Base-by-base conservation (phyloP, 73 alveolate genomes). In the Tetrahymena thermophila region DNA sequence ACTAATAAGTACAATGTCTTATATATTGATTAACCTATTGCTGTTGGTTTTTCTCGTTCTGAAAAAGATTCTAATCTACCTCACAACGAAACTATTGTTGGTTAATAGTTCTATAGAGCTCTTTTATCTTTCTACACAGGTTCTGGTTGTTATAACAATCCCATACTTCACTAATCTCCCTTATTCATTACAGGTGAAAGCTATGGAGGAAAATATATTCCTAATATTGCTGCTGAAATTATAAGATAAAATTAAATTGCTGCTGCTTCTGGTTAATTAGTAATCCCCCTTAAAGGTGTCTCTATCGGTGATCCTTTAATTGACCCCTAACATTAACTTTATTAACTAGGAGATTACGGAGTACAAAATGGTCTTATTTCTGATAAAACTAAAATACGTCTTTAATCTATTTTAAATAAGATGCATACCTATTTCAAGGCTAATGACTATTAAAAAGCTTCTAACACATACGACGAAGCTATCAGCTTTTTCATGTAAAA, bases 201-300 rank as follows among this genome's bases (percentile, higher is more conserved):
- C 85, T 97, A 97, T 83, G 97, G 97, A 35, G 98, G 98, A 25
- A 96, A 97, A 43, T 97, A 97, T 84, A 83, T 94, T 35, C 98
- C 98, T 3, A 55, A 93, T 9, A 93, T 97, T 57, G 98, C 98
- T 42, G 55, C 71, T 17, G 94, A 85, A 35, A 96, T 97, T 83
- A 55, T 94, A 35, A 93, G 94, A 23, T 95, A 85, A 35, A 95
- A 95, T n/a, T 71, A 71, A 31, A 31, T 71, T 71, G 89, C 89
- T 71, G 89, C 89, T 71, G 89, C 89, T 31, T 71, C 89, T 28
- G 89, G 89, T 19, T 19, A 71, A n/a, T 31, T 71, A 8, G 89
- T 71, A 19, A n/a, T 96, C 38, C 43, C 93, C 17, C 94, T 97
- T 37, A 35, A 94, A 31, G 97, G 96, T 9, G 96, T 94, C n/a